Base-by-base conservation (phyloP, 192 early-diverging fungal genomes). In the Entomortierella parvispora region DNA sequence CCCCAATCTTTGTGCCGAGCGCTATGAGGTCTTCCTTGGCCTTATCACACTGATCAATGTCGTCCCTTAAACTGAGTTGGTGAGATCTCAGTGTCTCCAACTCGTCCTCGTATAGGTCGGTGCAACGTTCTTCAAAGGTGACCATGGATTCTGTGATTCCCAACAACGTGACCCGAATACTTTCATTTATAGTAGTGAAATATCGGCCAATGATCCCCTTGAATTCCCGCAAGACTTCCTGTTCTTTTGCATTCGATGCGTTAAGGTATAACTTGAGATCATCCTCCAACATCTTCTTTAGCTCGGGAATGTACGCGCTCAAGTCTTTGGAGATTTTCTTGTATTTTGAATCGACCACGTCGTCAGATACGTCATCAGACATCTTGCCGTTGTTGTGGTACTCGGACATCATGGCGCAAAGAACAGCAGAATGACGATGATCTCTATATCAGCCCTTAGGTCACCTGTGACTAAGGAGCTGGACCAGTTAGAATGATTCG, bases 81-180 rank as follows among this genome's bases (percentile, higher is more conserved):
- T 54, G 52, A 14, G 32, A 32, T 25, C 32, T 31, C 52, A 54
- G 52, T 31, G 32, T 54, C 52, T 54, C 52, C 32, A 54, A 9
- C 52, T 54, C 52, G 1, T 54, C 52, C 52, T 5, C 52, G 32
- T 31, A 54, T 31, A 54, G 52, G 52, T 54, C 26, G 52, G 6
- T 54, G 32, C 52, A 54, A 54, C 52, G 28, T 54, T 54, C 52
- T 54, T 54, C 52, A 31, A 54, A 54, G 52, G 32, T 54, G 52
- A 54, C 52, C 52, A 54, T 54, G 52, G 52, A 54, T 54, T 54
- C 52, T 54, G 52, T 54, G 52, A 54, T 54, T 54, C 28, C 52
- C 52, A 54, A 31, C 52, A 54, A 31, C 18, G 28, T 31, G 26
- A 31, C 52, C 52, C 28, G 52, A 32, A 54, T 54, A 31, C 26